Conservation (phyloP, 2,329 filamentous ascomycete genomes). For the Thielaviopsis populi region DNA sequence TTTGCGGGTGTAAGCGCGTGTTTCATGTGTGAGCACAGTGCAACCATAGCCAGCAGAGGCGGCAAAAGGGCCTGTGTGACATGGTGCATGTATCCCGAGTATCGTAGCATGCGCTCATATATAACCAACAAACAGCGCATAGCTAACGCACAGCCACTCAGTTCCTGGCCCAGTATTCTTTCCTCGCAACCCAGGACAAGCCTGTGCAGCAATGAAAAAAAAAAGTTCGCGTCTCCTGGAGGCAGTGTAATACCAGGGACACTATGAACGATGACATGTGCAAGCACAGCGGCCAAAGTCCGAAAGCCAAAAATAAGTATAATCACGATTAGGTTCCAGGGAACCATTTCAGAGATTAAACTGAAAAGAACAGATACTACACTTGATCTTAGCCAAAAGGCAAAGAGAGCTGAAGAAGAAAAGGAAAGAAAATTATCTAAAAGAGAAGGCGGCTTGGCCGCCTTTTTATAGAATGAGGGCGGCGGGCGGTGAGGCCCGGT, state of each 20-base stretch:
- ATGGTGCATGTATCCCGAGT: too few species aligned
- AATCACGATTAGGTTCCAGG: conserved; percentile 63
- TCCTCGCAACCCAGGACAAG: conserved; percentile 15
- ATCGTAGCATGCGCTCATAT: too few species aligned
- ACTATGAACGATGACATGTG: conserved; percentile 16
- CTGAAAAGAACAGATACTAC: conserved; percentile 97
- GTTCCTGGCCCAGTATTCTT: not conserved
- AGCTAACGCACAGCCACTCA: too few species aligned
- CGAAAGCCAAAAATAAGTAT: conserved; percentile 49
- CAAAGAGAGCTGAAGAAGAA: conserved; percentile 18
- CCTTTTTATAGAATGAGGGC: conserved; percentile 9
- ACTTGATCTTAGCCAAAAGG: conserved; percentile 74
- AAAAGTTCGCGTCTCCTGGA: conserved; percentile 18
- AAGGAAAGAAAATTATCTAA: conserved; percentile 13
- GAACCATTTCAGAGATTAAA: conserved; percentile 86
- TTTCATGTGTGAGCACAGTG: not conserved
- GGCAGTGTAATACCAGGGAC: conserved; percentile 19
- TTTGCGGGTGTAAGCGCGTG: not conserved
- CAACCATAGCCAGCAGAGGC: not conserved
- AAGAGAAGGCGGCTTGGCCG: not conserved
- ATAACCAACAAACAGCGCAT: too few species aligned
- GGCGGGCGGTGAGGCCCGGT: not conserved
- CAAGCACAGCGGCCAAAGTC: conserved; percentile 17
- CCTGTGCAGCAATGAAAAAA: conserved; percentile 16
- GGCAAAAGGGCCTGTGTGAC: not conserved